Evolutionary conservation across 352 stramenopile genomes (phyloP).

Genomic region (Aphanomyces cochlioides): DNA sequence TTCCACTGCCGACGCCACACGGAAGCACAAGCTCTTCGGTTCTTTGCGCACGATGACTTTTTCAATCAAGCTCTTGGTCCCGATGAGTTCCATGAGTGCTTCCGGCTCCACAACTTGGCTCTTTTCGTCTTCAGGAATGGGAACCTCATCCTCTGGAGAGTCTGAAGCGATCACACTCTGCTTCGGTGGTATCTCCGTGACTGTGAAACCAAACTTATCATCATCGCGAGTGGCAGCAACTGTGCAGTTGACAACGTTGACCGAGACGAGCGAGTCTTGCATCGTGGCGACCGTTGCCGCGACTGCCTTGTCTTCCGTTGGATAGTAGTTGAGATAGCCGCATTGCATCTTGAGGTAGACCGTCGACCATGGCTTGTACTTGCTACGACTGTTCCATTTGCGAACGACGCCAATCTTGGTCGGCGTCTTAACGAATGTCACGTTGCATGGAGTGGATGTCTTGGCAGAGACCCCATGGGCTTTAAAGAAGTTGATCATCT

Average conservation of each 20-base stretch:
- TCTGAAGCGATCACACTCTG: neutral
- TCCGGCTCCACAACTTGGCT: neutral
- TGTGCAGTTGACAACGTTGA: slow-evolving; percentile 13
- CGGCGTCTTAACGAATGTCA: slow-evolving; percentile 14
- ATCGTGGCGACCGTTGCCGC: slow-evolving; percentile 16
- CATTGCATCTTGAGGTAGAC: slow-evolving; percentile 27
- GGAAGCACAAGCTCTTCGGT: neutral
- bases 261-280: slow-evolving; percentile 20
- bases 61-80: slow-evolving; percentile 23
- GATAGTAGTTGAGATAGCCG: slow-evolving; percentile 27
- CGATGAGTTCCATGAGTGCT: neutral
- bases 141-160: neutral
- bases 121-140: neutral
- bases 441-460: neutral
- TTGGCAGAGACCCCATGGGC: slow-evolving; percentile 21
- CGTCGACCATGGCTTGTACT: slow-evolving; percentile 5
- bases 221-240: neutral
- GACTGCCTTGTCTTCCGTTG: slow-evolving; percentile 1
- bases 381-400: slow-evolving; percentile 15
- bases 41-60: slow-evolving; percentile 21
- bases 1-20: slow-evolving; percentile 3
- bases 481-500: slow-evolving; percentile 31
- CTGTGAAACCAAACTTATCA: neutral
- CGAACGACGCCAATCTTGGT: neutral
- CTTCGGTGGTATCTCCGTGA: neutral